Base-by-base conservation (phyloP, 257 asterid species). In the Jasminum sambac region DNA sequence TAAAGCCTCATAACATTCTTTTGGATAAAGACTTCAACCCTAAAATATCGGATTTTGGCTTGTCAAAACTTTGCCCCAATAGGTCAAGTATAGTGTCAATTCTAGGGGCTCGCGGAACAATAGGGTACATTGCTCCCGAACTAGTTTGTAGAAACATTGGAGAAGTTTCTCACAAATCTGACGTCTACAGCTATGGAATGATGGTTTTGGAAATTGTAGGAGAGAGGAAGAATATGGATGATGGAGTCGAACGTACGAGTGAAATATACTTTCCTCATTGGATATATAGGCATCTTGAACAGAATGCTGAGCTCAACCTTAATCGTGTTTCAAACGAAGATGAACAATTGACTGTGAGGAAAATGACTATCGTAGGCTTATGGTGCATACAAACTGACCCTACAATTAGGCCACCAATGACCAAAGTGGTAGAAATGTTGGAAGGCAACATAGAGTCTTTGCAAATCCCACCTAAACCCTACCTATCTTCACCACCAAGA, bases 161-260 rank as follows among this genome's bases (percentile, higher is more conserved):
- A 64, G 69, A 42, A 0, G 78, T 82, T 1, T 78, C 83, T 16
- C 68, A 82, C 42, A 82, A 82, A 25, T 82, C 79, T 2, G 86
- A 82, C 63, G 83, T 78, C 11, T 82, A 78, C 34, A 82, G 86
- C 74, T 82, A 78, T 5, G 81, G 83, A 23, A 71, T 76, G 80
- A 78, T 73, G 88, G 24, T 78, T 1, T 14, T 81, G 16, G 84
- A 84, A 59, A 84, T 82, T 67, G 83, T 68, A 17, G 83, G 83
- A 38, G 78, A 71, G 25, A 79, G 72, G 52, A 82, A 68, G 24
- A 82, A 70, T 9, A 12, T 3, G 17, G 60, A 79, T 26, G 40
- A 1, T 7, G 67, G 12, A 12, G 24, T 50, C 14, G 63, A 69
- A 12, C 14, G 0, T 12, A 44, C 75, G 0, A 79, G 66, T 17